A percentile compares a stretch with the other conserved stretches of the same genome.
phyloP scores from a whole-genome alignment of 192 early-diverging fungal species.

The Umbelopsis ramanniana region DNA sequence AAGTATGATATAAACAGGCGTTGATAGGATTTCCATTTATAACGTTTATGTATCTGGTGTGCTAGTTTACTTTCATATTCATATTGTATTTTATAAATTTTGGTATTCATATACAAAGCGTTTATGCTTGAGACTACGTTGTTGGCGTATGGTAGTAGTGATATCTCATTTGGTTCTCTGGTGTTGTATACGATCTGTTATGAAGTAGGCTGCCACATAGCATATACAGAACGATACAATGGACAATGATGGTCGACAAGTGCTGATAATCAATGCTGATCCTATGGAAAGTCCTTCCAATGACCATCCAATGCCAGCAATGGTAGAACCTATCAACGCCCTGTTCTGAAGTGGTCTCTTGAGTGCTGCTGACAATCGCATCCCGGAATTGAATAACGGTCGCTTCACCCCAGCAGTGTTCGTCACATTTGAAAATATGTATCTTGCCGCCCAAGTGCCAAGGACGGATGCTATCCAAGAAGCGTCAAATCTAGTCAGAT shows the following conservation, averaged over 20 bases:
- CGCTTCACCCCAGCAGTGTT: background rate
- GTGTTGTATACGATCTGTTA: background rate
- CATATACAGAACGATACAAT: conserved; percentile 8
- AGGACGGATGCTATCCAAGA: background rate
- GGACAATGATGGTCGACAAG: conserved; percentile 8
- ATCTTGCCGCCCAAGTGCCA: background rate
- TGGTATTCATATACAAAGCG: too few species aligned
- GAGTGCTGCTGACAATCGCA: background rate
- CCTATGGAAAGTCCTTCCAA: conserved; percentile 3
- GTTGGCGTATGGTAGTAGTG: too few species aligned
- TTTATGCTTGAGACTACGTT: too few species aligned
- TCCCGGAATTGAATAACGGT: conserved; percentile 3
- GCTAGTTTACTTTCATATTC: too few species aligned
- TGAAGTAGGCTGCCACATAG: background rate
- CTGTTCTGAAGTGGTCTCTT: background rate
- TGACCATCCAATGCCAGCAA: background rate
- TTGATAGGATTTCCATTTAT: too few species aligned
- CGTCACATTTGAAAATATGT: background rate
- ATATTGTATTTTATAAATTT: too few species aligned
- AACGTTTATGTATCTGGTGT: too few species aligned
- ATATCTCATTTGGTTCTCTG: background rate
- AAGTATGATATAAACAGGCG: too few species aligned
- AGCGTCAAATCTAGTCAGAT: background rate
- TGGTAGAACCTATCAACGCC: background rate
- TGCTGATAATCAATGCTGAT: background rate